phyloP scores from a whole-genome alignment of 495 filamentous ascomycete species.

The Choiromyces venosus region DNA sequence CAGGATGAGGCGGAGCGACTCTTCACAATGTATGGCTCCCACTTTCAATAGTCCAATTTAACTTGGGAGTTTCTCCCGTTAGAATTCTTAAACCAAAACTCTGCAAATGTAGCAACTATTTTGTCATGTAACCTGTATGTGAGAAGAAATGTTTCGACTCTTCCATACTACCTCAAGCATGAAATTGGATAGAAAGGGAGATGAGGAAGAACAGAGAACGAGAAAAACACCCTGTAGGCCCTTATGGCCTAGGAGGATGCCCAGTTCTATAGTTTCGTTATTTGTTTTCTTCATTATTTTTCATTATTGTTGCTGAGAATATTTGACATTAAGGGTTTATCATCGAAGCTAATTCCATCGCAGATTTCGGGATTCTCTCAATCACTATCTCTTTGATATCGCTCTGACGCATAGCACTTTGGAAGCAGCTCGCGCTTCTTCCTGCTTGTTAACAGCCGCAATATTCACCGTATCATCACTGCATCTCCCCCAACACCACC shows the following conservation, averaged over 20 bases:
- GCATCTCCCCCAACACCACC: conserved; percentile 43
- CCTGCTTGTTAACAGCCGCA: conserved; percentile 42
- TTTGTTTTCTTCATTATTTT: neutral
- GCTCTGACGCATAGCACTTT: conserved; percentile 48
- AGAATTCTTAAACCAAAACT: conserved; percentile 2
- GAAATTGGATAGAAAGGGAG: neutral
- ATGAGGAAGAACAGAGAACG: neutral
- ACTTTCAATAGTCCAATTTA: conserved; percentile 2
- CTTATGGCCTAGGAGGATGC: neutral
- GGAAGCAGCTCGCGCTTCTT: conserved; percentile 43
- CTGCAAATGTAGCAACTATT: conserved; percentile 1
- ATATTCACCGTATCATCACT: conserved; percentile 46
- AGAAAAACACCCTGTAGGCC: neutral
- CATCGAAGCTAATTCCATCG: neutral
- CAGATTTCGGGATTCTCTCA: conserved; percentile 42
- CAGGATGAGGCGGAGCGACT: conserved; percentile 42
- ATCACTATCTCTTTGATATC: conserved; percentile 54
- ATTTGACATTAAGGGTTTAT: neutral
- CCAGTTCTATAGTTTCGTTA: neutral
- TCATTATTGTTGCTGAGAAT: neutral
- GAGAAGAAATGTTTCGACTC: conserved; percentile 5
- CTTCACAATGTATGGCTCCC: conserved; percentile 39
- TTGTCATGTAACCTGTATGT: conserved; percentile 4
- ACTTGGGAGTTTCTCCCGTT: conserved; percentile 1
- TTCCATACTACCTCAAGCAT: conserved; percentile 2